Conservation (phyloP, 73 alveolate species). For the Paramecium bursaria region DNA sequence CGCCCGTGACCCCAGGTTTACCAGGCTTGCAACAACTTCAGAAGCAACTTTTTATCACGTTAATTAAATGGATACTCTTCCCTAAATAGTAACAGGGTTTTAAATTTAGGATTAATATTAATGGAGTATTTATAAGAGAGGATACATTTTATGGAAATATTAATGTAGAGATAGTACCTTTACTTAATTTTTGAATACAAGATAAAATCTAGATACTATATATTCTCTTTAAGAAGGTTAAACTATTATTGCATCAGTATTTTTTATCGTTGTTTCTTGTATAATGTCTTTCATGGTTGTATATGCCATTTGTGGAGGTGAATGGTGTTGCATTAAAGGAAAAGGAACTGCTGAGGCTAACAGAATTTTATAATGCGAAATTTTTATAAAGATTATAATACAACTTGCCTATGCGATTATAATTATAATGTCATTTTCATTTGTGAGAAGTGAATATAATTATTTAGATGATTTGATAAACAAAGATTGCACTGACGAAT, state of each 20-base stretch:
- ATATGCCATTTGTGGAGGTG: not conserved
- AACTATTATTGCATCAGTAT: not conserved
- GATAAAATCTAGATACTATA: not conserved
- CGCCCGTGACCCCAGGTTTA: conserved; percentile 3
- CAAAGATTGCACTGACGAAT: conserved; percentile 3
- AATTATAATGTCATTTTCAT: not conserved
- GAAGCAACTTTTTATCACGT: conserved; percentile 13
- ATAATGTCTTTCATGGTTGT: not conserved
- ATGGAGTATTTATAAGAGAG: conserved; percentile 50
- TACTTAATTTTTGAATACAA: not conserved
- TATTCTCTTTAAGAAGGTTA: not conserved
- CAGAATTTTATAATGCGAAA: conserved; percentile 16
- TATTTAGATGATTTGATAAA: not conserved
- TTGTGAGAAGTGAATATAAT: not conserved
- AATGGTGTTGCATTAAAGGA: conserved; percentile 52
- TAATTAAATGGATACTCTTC: not conserved
- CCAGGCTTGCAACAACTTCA: too few relatives aligned
- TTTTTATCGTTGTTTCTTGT: not conserved
- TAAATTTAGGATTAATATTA: not conserved
- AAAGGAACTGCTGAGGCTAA: conserved; percentile 46
- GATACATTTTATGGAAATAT: conserved; percentile 34
- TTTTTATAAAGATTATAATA: not conserved
- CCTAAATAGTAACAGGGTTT: not conserved
- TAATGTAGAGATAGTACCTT: conserved; percentile 13
- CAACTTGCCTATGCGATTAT: not conserved